Evolutionary conservation across 78 protist species (phyloP).

Genomic region (Dictyostelium capitatum): DNA sequence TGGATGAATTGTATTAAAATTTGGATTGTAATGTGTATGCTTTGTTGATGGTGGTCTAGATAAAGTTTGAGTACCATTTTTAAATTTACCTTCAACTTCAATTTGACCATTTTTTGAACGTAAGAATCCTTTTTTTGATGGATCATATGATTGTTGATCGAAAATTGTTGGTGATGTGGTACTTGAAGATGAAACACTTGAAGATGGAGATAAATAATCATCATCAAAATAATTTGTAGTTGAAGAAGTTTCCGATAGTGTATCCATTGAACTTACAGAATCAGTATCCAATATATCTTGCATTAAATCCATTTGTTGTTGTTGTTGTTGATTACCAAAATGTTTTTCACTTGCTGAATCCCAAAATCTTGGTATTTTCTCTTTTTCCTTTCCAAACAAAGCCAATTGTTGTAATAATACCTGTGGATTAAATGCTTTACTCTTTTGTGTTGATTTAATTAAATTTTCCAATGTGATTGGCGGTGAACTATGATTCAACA

Average conservation of each 20-base stretch:
- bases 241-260: constrained; percentile 44
- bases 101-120: constrained; percentile 23
- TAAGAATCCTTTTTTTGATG: constrained; percentile 59
- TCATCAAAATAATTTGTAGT: constrained; percentile 53
- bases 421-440: constrained; percentile 31
- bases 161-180: neutral
- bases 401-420: constrained; percentile 33
- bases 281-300: constrained; percentile 52
- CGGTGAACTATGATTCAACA: constrained; percentile 64
- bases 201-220: constrained; percentile 33
- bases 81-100: neutral
- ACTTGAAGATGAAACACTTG: constrained; percentile 1
- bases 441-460: neutral
- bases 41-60: constrained; percentile 26
- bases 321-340: neutral
- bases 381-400: neutral
- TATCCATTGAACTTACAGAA: constrained; percentile 36
- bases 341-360: constrained; percentile 9
- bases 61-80: constrained; percentile 2
- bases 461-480: constrained; percentile 12
- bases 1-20: constrained; percentile 9
- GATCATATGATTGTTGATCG: neutral
- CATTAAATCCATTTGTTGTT: neutral
- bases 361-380: constrained; percentile 27
- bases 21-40: constrained; percentile 7